phyloP scores from a whole-genome alignment of 2,329 filamentous ascomycete genomes.

The Pseudonectria buxi region DNA sequence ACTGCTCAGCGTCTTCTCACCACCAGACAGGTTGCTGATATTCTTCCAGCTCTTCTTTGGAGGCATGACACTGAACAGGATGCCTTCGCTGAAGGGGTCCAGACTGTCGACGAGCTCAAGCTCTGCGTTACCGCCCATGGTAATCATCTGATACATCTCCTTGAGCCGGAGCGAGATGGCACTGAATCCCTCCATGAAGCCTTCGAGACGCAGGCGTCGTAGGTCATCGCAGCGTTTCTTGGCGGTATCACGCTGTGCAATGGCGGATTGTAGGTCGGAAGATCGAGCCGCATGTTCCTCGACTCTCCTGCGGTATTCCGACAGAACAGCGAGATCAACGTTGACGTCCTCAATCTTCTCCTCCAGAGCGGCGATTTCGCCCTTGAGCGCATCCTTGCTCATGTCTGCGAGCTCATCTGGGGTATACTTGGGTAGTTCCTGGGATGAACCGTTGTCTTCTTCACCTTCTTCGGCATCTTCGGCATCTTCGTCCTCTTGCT shows the following conservation, averaged over 20 bases:
- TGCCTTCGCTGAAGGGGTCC: constrained; percentile 95
- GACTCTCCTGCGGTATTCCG: constrained; percentile 80
- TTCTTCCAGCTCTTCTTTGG: constrained; percentile 99
- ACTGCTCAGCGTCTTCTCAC: constrained; percentile 93
- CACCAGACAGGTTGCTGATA: constrained; percentile 89
- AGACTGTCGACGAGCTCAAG: constrained; percentile 93
- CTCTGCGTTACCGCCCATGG: constrained; percentile 97
- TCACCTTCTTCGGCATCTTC: constrained; percentile 22
- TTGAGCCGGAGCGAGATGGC: constrained; percentile 91
- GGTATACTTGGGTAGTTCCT: constrained; percentile 71
- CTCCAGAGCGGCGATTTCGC: constrained; percentile 55
- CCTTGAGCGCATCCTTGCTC: constrained; percentile 54
- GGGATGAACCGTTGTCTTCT: constrained; percentile 29
- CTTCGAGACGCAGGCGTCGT: constrained; percentile 80
- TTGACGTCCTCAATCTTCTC: constrained; percentile 74
- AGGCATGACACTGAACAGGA: constrained; percentile 96
- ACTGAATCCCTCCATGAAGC: constrained; percentile 97
- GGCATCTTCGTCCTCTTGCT: constrained; percentile 15
- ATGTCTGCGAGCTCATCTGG: constrained; percentile 62
- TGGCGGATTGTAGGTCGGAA: constrained; percentile 74
- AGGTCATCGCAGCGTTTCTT: constrained; percentile 93
- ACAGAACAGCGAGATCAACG: constrained; percentile 82
- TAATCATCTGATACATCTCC: constrained; percentile 99
- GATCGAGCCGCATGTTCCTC: constrained; percentile 76
- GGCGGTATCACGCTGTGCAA: constrained; percentile 71